A percentile compares a stretch with the other conserved stretches of the same genome.
phyloP scores from a whole-genome alignment of 2,329 filamentous ascomycete genomes.

The Neobulgaria alba region DNA sequence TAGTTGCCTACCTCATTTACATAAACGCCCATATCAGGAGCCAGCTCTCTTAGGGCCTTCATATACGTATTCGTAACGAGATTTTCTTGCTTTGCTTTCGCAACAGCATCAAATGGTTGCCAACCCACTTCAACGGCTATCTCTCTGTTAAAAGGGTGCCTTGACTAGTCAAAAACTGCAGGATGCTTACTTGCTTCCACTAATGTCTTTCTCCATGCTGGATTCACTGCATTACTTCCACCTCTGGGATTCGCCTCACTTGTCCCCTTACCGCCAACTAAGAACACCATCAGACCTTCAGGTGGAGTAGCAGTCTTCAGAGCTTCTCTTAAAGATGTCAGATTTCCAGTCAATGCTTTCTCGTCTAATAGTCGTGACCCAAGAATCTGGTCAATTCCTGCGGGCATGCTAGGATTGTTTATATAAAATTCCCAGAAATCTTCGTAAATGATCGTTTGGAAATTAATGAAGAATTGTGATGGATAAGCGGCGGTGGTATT shows the following conservation, averaged over 20 bases:
- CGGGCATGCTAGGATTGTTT: slow-evolving; percentile 31
- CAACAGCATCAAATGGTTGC: slow-evolving; percentile 11
- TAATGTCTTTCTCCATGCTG: slow-evolving; percentile 41
- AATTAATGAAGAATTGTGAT: slow-evolving; percentile 15
- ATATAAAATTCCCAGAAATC: slow-evolving; percentile 20
- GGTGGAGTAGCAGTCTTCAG: slow-evolving; percentile 30
- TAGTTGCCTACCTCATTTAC: too few relatives aligned
- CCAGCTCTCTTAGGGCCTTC: slow-evolving; percentile 16
- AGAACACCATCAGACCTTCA: slow-evolving; percentile 28
- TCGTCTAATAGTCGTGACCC: slow-evolving; percentile 38
- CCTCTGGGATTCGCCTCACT: slow-evolving; percentile 36
- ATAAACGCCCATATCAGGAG: slow-evolving; percentile 22
- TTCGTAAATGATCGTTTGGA: slow-evolving; percentile 7
- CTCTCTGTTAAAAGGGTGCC: too few relatives aligned
- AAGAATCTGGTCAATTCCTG: slow-evolving; percentile 31
- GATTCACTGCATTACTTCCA: slow-evolving; percentile 39
- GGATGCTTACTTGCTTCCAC: slow-evolving; percentile 34
- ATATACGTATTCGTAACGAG: slow-evolving; percentile 12
- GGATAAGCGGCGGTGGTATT: slow-evolving; percentile 28
- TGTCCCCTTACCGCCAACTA: slow-evolving; percentile 39
- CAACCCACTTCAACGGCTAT: slow-evolving; percentile 9
- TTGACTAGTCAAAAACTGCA: neutral
- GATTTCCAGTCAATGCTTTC: slow-evolving; percentile 30
- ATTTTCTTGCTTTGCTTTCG: slow-evolving; percentile 5
- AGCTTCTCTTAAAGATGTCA: slow-evolving; percentile 30